Evolutionary conservation across 1,284 basidiomycete species (phyloP), one percentile per base, ranked within the genome.

Genomic region (Cutaneotrichosporon sp.): DNA sequence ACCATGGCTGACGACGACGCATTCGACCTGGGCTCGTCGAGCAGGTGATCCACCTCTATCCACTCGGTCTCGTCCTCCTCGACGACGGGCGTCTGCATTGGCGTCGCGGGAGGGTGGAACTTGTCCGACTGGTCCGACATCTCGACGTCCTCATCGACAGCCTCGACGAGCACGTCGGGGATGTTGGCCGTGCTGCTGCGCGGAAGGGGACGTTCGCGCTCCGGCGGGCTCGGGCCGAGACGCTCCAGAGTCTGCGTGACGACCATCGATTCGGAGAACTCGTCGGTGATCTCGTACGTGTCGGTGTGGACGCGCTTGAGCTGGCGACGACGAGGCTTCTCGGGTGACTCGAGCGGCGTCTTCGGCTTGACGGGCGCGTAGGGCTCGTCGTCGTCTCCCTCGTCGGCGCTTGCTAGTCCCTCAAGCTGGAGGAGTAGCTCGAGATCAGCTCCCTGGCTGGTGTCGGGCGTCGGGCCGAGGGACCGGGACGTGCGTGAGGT

Each of bases 261-360:
- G 27, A 70, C 56, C 0, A 71, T 76, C 20, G 69, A 76, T 64
- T 81, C 79, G 10, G 69, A 69, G 27, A 79, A 67, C 65, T 80
- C 78, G 31, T 80, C 80, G 4, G 74, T 79, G 60, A 82, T 78
- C 69, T 83, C 81, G 60, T 76, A 79, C 24, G 74, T 67, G 24
- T 73, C 75, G 18, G 76, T 73, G 14, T 67, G 66, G 14, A 69
- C 64, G 10, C 69, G 65, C 53, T 66, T 66, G 33, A 63, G 42
- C 43, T 58, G 56, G 24, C 72, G 66, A 9, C 68, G 58, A 16
- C 72, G 65, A 2, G 69, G 58, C 14, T 59, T 64, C 11, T 67
- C 63, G 8, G 67, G 58, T 4, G 72, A 63, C 20, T 70, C 67
- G 33, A 66, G 31, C 34, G 52, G 52, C 20, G 55, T 16, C n/a